Conservation (phyloP, 495 filamentous ascomycete species). For the Echria macrotheca region DNA sequence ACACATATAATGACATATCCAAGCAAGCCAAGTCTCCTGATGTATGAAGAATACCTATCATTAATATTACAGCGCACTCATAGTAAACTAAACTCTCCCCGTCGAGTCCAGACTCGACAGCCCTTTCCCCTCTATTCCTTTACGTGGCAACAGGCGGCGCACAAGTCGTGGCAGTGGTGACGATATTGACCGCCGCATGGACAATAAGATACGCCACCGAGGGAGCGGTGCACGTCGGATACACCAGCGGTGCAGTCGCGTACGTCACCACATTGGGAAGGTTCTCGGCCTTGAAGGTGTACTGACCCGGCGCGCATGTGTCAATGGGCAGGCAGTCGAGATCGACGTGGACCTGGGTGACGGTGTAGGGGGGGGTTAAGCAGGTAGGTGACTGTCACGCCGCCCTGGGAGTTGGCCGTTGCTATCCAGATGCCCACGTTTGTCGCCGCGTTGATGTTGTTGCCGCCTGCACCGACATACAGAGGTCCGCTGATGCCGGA, state of each 20-base stretch:
- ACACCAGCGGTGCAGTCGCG: constrained; percentile 2
- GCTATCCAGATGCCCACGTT: constrained; percentile 21
- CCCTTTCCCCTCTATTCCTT: too few relatives aligned
- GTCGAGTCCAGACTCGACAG: too few relatives aligned
- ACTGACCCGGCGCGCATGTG: constrained; percentile 23
- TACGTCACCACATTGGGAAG: constrained; percentile 4
- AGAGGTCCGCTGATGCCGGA: constrained; percentile 19
- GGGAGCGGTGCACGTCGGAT: constrained; percentile 7
- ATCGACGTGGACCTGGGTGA: constrained; percentile 19
- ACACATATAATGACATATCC: too few relatives aligned
- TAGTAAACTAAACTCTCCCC: too few relatives aligned
- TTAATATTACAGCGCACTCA: too few relatives aligned
- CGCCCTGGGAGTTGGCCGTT: constrained; percentile 7
- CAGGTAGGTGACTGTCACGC: constrained; percentile 20
- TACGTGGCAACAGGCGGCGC: neutral
- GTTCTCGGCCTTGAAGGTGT: constrained; percentile 11
- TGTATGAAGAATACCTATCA: too few relatives aligned
- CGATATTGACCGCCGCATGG: neutral
- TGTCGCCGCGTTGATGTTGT: constrained; percentile 24
- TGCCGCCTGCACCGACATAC: constrained; percentile 24
- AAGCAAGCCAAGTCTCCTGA: too few relatives aligned
- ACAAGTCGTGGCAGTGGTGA: neutral
- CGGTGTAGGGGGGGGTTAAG: constrained; percentile 12
- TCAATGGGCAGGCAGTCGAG: constrained; percentile 12
- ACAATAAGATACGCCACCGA: neutral